Evolutionary conservation across 179 eudicot genomes (phyloP).

Genomic region (Carnegiea gigantea): DNA sequence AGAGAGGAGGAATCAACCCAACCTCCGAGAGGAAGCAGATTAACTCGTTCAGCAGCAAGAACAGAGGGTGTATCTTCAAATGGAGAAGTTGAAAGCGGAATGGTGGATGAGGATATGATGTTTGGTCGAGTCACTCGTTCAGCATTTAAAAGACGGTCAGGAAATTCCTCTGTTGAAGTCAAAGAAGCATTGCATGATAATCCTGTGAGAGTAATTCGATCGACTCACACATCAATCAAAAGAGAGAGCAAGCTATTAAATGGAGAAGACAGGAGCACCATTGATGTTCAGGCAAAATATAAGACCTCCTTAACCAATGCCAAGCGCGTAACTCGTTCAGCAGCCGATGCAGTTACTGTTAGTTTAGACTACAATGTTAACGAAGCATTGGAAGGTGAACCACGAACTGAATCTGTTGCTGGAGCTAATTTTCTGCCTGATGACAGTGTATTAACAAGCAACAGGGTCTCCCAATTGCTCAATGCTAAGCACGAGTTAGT

Average conservation of each 20-base stretch:
- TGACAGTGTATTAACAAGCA: constrained; percentile 16
- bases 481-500: constrained; percentile 17
- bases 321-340: constrained; percentile 19
- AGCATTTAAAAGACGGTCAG: constrained; percentile 22
- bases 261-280: background rate
- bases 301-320: background rate
- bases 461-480: constrained; percentile 15
- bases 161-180: constrained; percentile 11
- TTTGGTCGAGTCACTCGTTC: constrained; percentile 35
- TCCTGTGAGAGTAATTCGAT: constrained; percentile 7
- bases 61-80: constrained; percentile 18
- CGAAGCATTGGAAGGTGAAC: constrained; percentile 12
- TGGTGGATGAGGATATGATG: constrained; percentile 13
- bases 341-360: constrained; percentile 12
- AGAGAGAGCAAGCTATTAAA: background rate
- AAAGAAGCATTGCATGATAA: constrained; percentile 17
- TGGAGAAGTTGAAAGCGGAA: constrained; percentile 17
- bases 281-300: constrained; percentile 5
- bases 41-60: constrained; percentile 36
- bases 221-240: background rate
- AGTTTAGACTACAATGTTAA: background rate
- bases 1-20: constrained; percentile 25
- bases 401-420: constrained; percentile 5
- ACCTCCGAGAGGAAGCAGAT: constrained; percentile 23
- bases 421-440: background rate